Conservation (phyloP, 1,139 yeast species). For the Candida smagusa region DNA sequence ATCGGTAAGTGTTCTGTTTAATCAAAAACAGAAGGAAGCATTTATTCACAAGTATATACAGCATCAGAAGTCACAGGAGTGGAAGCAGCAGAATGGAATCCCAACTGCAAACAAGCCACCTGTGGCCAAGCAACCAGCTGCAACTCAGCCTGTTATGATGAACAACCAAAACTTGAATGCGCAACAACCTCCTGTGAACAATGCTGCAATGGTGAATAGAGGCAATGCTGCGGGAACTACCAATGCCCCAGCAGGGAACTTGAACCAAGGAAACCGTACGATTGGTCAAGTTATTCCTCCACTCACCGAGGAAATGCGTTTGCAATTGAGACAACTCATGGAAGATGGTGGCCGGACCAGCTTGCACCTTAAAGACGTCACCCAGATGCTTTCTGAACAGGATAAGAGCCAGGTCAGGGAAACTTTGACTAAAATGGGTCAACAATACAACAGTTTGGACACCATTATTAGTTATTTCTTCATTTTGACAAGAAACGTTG, state of each 20-base stretch:
- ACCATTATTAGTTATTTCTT: slow-evolving; percentile 75
- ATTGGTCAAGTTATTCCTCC: slow-evolving; percentile 31
- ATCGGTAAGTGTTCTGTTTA: slow-evolving; percentile 32
- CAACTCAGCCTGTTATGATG: slow-evolving; percentile 2
- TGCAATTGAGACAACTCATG: slow-evolving; percentile 56
- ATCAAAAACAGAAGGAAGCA: slow-evolving; percentile 35
- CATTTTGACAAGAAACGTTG: slow-evolving; percentile 67
- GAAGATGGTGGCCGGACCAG: slow-evolving; percentile 70
- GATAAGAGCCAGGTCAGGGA: slow-evolving; percentile 65
- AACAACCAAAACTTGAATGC: background rate
- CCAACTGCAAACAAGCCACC: slow-evolving; percentile 10
- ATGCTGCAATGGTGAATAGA: slow-evolving; percentile 16
- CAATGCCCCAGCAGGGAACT: background rate
- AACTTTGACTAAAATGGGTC: slow-evolving; percentile 55
- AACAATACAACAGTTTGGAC: slow-evolving; percentile 67
- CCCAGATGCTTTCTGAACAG: slow-evolving; percentile 54
- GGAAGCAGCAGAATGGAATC: slow-evolving; percentile 38
- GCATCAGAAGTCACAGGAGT: slow-evolving; percentile 40
- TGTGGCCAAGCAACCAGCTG: slow-evolving; percentile 11
- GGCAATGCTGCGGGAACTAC: slow-evolving; percentile 1
- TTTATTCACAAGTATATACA: slow-evolving; percentile 40
- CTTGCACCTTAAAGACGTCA: slow-evolving; percentile 63
- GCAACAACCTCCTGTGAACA: slow-evolving; percentile 21
- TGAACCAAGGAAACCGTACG: slow-evolving; percentile 5
- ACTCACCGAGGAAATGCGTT: slow-evolving; percentile 42